These are phyloP conservation scores for Rubia balearica DNA, from an alignment of 305 asterid species.

Conservation along the genomic window DNA sequence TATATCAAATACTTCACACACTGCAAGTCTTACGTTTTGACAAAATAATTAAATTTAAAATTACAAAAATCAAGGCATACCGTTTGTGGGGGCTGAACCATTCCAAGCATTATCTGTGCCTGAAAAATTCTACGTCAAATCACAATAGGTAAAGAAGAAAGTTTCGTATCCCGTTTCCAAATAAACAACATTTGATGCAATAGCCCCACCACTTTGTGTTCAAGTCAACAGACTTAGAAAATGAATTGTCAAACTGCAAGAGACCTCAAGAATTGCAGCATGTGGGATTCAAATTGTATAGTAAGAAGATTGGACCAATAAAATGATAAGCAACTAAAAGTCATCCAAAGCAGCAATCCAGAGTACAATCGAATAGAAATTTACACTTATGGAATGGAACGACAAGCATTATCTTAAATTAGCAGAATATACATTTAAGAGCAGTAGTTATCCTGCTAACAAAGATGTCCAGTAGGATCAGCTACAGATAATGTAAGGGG, in stretches of 20 bases:
- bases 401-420: not conserved
- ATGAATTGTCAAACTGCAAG: not conserved
- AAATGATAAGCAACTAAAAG: not conserved
- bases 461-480: not conserved
- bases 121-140: slow-evolving; percentile 24
- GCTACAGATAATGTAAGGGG: not conserved
- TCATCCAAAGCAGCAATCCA: not conserved
- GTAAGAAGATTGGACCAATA: not conserved
- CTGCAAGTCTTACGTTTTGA: slow-evolving; percentile 16
- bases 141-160: slow-evolving; percentile 15
- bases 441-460: not conserved
- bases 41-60: slow-evolving; percentile 10
- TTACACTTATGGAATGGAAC: too few species aligned
- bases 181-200: not conserved
- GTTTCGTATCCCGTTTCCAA: not conserved
- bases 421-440: not conserved
- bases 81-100: slow-evolving; percentile 75
- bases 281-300: not conserved
- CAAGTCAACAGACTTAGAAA: not conserved
- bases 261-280: slow-evolving; percentile 3
- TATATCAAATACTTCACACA: slow-evolving; percentile 12
- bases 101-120: slow-evolving; percentile 98
- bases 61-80: slow-evolving; percentile 37
- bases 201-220: not conserved
- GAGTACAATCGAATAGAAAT: not conserved